These are phyloP conservation scores for Carex parvula DNA, from an alignment of 176 grass and related monocot genomes.

Conservation along the genomic window DNA sequence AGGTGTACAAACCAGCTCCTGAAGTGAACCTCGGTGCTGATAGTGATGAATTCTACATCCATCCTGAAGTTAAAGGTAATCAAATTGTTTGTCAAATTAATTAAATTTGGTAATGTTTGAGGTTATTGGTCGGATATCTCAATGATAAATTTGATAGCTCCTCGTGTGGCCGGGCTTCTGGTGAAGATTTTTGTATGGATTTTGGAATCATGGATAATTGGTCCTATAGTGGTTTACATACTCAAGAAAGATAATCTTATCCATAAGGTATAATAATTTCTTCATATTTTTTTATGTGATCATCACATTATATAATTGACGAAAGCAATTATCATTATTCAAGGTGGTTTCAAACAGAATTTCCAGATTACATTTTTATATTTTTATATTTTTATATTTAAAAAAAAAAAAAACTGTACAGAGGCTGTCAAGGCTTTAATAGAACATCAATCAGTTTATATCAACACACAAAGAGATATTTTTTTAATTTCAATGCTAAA, in stretches of 20 bases:
- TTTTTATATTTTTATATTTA: no score
- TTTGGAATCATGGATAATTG: conserved; percentile 54
- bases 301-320: not conserved
- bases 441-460: no score
- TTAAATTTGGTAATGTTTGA: not conserved
- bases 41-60: conserved; percentile 71
- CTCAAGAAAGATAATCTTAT: conserved; percentile 85
- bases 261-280: conserved; percentile 44
- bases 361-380: not conserved
- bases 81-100: not conserved
- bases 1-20: conserved; percentile 60
- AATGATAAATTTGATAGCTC: conserved; percentile 38
- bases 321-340: not conserved
- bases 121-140: not conserved
- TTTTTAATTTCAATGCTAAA: not conserved
- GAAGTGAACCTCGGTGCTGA: conserved; percentile 57
- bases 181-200: conserved; percentile 86
- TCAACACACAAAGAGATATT: not conserved
- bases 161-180: conserved; percentile 63
- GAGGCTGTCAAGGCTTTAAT: no score
- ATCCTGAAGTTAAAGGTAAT: conserved; percentile 69
- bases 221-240: conserved; percentile 41
- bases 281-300: not conserved
- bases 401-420: no score
- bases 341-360: not conserved